phyloP scores from a whole-genome alignment of 441 rosid species.

The Sinapis alba region DNA sequence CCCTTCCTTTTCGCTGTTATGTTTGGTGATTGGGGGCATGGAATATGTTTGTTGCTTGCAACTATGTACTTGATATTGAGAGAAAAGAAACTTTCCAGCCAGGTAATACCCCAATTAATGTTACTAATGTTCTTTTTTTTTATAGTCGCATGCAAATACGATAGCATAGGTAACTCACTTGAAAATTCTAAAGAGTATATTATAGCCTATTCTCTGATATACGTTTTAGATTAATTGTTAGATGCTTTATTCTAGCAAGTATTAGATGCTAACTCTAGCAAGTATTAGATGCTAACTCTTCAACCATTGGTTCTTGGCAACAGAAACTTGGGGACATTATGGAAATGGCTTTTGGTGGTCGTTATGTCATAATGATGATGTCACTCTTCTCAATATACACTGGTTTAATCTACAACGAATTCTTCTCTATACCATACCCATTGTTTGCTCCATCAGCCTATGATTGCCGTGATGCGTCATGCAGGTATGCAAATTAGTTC shows the following conservation, averaged over 20 bases:
- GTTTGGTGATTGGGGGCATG: conserved; percentile 99
- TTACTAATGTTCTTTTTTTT: too few species aligned
- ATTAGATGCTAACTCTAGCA: conserved; percentile 26
- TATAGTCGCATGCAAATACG: not conserved
- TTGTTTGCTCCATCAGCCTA: conserved; percentile 83
- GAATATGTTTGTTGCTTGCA: conserved; percentile 86
- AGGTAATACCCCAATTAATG: conserved; percentile 50
- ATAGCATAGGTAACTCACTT: not conserved
- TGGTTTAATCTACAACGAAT: conserved; percentile 86
- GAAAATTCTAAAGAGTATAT: not conserved
- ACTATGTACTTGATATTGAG: conserved; percentile 58
- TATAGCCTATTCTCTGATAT: not conserved
- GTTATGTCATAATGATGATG: conserved; percentile 90
- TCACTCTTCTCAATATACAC: conserved; percentile 85
- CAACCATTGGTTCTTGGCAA: conserved; percentile 19
- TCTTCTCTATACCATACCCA: conserved; percentile 85
- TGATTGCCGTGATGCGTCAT: conserved; percentile 78
- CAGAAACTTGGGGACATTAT: conserved; percentile 89
- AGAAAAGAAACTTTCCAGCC: conserved; percentile 88
- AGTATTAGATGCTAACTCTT: not conserved
- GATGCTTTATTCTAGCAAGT: conserved; percentile 13
- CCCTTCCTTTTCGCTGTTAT: conserved; percentile 99
- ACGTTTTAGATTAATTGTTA: not conserved
- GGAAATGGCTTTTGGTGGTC: conserved; percentile 93
- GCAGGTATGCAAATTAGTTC: conserved; percentile 49